Evolutionary conservation across 306 rosid species (phyloP).

Genomic region (Cicer yamashitae): DNA sequence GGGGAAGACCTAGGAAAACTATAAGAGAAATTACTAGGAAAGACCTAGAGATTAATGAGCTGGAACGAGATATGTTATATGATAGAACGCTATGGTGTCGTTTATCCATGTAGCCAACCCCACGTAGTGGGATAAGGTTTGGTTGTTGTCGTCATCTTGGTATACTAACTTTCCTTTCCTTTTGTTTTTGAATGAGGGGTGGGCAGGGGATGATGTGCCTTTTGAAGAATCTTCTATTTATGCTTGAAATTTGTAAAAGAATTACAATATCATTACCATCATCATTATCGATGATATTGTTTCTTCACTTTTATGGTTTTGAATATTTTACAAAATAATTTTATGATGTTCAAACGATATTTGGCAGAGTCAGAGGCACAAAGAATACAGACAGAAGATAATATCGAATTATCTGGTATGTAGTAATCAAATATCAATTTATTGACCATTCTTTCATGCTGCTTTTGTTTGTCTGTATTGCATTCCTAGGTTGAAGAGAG

Average conservation of each 20-base stretch:
- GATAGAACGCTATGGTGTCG: too few relatives aligned
- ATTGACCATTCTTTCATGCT: conserved; percentile 23
- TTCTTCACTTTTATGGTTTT: not conserved
- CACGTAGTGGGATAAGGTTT: too few relatives aligned
- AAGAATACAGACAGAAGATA: conserved; percentile 83
- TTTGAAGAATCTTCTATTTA: conserved; percentile 16
- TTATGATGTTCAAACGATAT: conserved; percentile 38
- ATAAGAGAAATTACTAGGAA: too few relatives aligned
- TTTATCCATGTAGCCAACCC: too few relatives aligned
- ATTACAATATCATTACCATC: conserved; percentile 2
- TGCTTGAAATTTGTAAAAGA: not conserved
- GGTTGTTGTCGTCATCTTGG: not conserved
- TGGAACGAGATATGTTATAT: too few relatives aligned
- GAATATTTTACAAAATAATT: not conserved
- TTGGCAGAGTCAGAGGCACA: conserved; percentile 77
- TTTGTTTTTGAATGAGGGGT: conserved; percentile 2
- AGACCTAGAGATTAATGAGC: too few relatives aligned
- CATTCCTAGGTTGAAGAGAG: not conserved
- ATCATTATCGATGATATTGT: not conserved
- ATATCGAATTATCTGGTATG: conserved; percentile 77
- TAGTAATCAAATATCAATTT: not conserved
- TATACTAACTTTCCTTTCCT: conserved; percentile 13
- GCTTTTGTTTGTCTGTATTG: conserved; percentile 23
- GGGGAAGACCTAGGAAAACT: too few relatives aligned
- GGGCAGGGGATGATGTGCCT: conserved; percentile 25